Evolutionary conservation across 345 rosid species (phyloP).

Genomic region (Raphanus raphanistrum): DNA sequence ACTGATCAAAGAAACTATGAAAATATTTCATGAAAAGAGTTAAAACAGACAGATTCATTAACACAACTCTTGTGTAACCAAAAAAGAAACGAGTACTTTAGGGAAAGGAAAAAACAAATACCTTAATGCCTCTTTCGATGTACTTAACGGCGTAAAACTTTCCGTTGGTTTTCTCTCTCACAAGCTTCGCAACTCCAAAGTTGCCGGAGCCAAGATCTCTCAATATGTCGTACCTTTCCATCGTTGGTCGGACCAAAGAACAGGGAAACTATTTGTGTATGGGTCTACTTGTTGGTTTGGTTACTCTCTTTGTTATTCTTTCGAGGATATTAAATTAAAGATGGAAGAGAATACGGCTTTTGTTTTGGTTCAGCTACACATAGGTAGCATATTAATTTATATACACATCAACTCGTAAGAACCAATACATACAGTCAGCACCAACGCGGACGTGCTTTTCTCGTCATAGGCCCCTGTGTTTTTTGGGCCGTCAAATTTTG

Average conservation of each 20-base stretch:
- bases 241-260: constrained; percentile 33
- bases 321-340: constrained; percentile 13
- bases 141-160: constrained; percentile 75
- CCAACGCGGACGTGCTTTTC: constrained; percentile 17
- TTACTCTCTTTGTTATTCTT: constrained; percentile 11
- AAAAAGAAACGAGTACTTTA: not conserved
- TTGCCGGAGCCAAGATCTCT: constrained; percentile 90
- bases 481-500: constrained; percentile 17
- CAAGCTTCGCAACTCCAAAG: constrained; percentile 88
- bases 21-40: not conserved
- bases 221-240: constrained; percentile 71
- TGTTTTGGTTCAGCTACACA: constrained; percentile 11
- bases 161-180: constrained; percentile 57
- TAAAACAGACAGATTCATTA: not conserved
- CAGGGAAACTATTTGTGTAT: not conserved
- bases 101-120: constrained; percentile 3
- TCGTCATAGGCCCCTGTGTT: not conserved
- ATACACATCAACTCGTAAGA: not conserved
- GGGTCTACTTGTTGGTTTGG: constrained; percentile 12
- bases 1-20: not conserved
- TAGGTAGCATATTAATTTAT: constrained; percentile 19
- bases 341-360: constrained; percentile 21
- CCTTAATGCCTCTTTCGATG: constrained; percentile 86
- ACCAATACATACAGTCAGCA: constrained; percentile 25
- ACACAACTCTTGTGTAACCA: not conserved